These are phyloP conservation scores for Phlebiopsis gigantea DNA, from an alignment of 768 basidiomycete genomes.

Conservation along the genomic window DNA sequence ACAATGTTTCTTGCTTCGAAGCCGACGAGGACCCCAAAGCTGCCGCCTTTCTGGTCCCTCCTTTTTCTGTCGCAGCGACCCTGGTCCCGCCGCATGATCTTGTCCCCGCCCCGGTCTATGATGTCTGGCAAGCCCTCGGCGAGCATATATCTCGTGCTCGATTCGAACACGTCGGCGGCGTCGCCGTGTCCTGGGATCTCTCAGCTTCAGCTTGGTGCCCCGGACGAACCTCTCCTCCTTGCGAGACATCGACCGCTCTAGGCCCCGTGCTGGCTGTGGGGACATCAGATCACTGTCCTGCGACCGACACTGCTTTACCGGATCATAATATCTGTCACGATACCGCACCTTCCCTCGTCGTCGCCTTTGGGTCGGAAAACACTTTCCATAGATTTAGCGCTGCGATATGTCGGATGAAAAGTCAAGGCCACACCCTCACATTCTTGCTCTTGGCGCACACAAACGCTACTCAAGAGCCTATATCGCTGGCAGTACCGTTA, in stretches of 20 bases:
- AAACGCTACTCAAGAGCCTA: no score
- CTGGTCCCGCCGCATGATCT: constrained; percentile 23
- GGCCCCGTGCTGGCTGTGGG: no score
- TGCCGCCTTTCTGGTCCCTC: constrained; percentile 54
- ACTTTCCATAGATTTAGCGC: constrained; percentile 31
- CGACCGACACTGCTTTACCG: no score
- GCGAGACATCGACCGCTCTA: no score
- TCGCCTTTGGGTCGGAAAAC: constrained; percentile 30
- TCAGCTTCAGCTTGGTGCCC: neutral
- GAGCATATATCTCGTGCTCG: constrained; percentile 21
- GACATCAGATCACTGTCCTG: no score
- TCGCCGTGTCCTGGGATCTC: constrained; percentile 20
- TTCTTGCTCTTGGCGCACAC: neutral
- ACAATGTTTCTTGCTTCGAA: constrained; percentile 21
- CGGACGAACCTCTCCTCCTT: no score
- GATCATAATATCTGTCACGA: no score
- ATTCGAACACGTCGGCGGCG: constrained; percentile 32
- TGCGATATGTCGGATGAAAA: constrained; percentile 32
- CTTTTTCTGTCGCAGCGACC: constrained; percentile 44
- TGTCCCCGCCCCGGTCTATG: constrained; percentile 11
- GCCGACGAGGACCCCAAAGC: constrained; percentile 26
- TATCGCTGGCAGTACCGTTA: no score
- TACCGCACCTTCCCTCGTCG: constrained; percentile 22
- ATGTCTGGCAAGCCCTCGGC: constrained; percentile 27
- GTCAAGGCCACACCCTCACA: constrained; percentile 16